Conservation (phyloP, 257 asterid species). For the Penstemon eatonii region DNA sequence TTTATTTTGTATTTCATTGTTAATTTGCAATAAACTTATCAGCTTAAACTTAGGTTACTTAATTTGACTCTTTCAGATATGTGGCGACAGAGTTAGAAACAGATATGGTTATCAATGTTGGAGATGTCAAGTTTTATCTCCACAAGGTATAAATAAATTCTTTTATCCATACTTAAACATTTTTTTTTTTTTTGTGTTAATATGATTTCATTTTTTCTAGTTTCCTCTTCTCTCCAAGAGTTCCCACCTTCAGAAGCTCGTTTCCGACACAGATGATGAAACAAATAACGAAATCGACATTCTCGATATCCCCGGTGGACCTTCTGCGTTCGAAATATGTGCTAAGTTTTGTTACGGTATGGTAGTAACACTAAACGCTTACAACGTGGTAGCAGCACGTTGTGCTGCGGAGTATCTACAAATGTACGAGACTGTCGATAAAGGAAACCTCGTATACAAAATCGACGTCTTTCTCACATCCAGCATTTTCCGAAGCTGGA, state of each 20-base stretch:
- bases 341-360: conserved; percentile 88
- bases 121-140: conserved; percentile 50
- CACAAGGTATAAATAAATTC: conserved; percentile 40
- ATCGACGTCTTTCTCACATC: conserved; percentile 77
- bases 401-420: conserved; percentile 88
- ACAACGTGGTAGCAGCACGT: conserved; percentile 76
- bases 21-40: too few relatives aligned
- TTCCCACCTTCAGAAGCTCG: conserved; percentile 62
- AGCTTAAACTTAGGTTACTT: too few relatives aligned
- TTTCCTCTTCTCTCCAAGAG: conserved; percentile 83
- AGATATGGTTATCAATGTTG: conserved; percentile 43
- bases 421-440: conserved; percentile 75
- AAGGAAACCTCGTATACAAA: conserved; percentile 82
- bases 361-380: conserved; percentile 77
- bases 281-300: conserved; percentile 48
- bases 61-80: conserved; percentile 33
- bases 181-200: conserved; percentile 19
- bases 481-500: conserved; percentile 87
- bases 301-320: conserved; percentile 79
- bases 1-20: not conserved
- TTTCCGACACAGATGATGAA: conserved; percentile 40
- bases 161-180: not conserved
- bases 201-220: conserved; percentile 36
- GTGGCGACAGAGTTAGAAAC: conserved; percentile 53
- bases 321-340: conserved; percentile 80